Percentiles rank a stretch among this genome's conserved stretches.
phyloP scores from a whole-genome alignment of 345 rosid species.

The Eutrema japonicum region DNA sequence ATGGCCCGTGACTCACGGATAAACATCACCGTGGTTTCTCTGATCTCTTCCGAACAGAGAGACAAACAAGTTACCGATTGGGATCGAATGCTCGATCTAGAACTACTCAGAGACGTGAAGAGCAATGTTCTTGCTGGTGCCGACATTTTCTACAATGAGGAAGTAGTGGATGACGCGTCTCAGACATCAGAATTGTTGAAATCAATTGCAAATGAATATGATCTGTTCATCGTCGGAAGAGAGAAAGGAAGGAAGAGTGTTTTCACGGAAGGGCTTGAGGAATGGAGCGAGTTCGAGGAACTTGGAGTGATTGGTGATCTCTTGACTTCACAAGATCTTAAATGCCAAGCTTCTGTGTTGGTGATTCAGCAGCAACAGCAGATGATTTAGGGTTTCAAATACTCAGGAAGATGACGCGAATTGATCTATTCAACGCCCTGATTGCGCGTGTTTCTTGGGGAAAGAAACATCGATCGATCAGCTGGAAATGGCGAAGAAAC shows the following conservation, averaged over 20 bases:
- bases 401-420: background rate
- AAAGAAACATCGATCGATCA: background rate
- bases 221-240: constrained; percentile 46
- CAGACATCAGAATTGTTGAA: constrained; percentile 32
- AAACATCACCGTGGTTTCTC: constrained; percentile 28
- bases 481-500: background rate
- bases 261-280: constrained; percentile 42
- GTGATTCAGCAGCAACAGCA: constrained; percentile 45
- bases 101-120: constrained; percentile 38
- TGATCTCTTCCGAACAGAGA: constrained; percentile 26
- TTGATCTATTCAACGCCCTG: background rate
- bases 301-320: constrained; percentile 45
- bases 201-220: constrained; percentile 43
- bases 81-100: constrained; percentile 41
- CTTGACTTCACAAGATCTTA: constrained; percentile 40
- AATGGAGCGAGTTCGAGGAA: constrained; percentile 45
- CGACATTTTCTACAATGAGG: constrained; percentile 20
- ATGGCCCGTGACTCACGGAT: constrained; percentile 39
- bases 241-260: constrained; percentile 32
- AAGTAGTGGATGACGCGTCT: constrained; percentile 43
- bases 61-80: constrained; percentile 11
- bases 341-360: constrained; percentile 39
- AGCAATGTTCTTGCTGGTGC: constrained; percentile 13
- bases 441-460: background rate
- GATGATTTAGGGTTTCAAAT: constrained; percentile 35